Percentiles rank a stretch among this genome's conserved stretches.
phyloP scores from a whole-genome alignment of 768 basidiomycete species.

The Cyclocybe aegerita region DNA sequence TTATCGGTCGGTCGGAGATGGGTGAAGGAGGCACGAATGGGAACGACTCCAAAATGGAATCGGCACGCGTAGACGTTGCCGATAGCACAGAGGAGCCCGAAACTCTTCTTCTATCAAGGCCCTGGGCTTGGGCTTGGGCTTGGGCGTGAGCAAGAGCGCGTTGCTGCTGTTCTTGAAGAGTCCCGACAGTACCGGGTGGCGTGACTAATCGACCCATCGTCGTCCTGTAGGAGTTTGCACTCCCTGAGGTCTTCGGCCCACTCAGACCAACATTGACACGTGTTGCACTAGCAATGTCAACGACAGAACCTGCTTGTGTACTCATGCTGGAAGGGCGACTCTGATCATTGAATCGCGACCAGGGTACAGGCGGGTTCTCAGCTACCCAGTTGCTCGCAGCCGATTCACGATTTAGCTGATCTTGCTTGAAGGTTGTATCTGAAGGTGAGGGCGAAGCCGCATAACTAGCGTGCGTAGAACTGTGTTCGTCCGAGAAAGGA shows the following conservation, averaged over 20 bases:
- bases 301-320: slow-evolving; percentile 59
- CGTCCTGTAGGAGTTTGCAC: slow-evolving; percentile 49
- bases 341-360: slow-evolving; percentile 34
- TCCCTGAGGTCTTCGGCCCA: slow-evolving; percentile 39
- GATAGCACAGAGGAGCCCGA: slow-evolving; percentile 70
- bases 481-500: slow-evolving; percentile 68
- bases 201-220: slow-evolving; percentile 64
- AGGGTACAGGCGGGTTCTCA: slow-evolving; percentile 39
- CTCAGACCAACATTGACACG: slow-evolving; percentile 63
- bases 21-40: slow-evolving; percentile 90
- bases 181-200: slow-evolving; percentile 34
- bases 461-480: slow-evolving; percentile 36
- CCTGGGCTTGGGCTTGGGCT: slow-evolving; percentile 56
- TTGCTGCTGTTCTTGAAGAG: slow-evolving; percentile 68
- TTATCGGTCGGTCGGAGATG: slow-evolving; percentile 76
- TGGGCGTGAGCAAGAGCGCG: slow-evolving; percentile 61
- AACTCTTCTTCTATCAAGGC: slow-evolving; percentile 44
- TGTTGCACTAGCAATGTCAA: slow-evolving; percentile 64
- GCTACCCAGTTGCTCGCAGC: slow-evolving; percentile 36
- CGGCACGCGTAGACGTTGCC: slow-evolving; percentile 69
- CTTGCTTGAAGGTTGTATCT: slow-evolving; percentile 37
- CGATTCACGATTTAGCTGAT: slow-evolving; percentile 18
- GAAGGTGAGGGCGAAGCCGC: slow-evolving; percentile 38
- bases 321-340: slow-evolving; percentile 62
- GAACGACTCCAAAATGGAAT: slow-evolving; percentile 85